Evolutionary conservation across 345 rosid species (phyloP).

Genomic region (Syzygium aromaticum): DNA sequence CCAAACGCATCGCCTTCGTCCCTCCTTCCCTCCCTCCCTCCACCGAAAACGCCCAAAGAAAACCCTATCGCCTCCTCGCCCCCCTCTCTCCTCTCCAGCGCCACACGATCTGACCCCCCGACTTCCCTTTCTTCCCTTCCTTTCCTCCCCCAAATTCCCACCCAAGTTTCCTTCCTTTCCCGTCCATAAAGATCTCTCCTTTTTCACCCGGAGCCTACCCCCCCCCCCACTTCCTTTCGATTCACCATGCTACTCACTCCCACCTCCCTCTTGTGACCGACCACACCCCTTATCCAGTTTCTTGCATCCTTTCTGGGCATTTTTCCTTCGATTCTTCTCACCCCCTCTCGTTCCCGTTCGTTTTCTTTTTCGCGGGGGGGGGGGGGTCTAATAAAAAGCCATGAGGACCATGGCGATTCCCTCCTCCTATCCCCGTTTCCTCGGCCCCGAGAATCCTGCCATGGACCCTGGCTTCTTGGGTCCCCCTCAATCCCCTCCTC

Average conservation of each 20-base stretch:
- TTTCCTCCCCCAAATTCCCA: neutral
- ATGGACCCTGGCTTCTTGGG: slow-evolving; percentile 16
- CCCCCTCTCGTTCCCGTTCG: neutral
- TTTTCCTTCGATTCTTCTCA: neutral
- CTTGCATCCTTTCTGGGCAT: neutral
- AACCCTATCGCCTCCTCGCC: neutral
- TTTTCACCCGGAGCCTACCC: neutral
- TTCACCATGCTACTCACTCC: neutral
- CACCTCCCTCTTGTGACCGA: neutral
- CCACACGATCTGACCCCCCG: neutral
- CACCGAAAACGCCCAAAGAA: slow-evolving; percentile 2
- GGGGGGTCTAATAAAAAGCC: neutral
- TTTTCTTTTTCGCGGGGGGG: no score
- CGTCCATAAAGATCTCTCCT: neutral
- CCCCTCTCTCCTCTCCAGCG: neutral
- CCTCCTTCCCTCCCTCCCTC: neutral
- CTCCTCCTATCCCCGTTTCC: slow-evolving; percentile 25
- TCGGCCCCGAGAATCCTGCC: slow-evolving; percentile 21
- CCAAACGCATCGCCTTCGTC: neutral
- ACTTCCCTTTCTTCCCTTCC: neutral
- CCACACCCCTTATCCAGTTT: neutral
- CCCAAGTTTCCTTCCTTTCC: neutral
- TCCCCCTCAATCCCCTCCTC: neutral
- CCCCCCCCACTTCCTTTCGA: no score
- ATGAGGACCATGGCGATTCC: slow-evolving; percentile 29